Percentiles rank a stretch among this genome's conserved stretches.
Conservation (phyloP, 2,329 filamentous ascomycete species). For the Pseudocercospora macadamiae region DNA sequence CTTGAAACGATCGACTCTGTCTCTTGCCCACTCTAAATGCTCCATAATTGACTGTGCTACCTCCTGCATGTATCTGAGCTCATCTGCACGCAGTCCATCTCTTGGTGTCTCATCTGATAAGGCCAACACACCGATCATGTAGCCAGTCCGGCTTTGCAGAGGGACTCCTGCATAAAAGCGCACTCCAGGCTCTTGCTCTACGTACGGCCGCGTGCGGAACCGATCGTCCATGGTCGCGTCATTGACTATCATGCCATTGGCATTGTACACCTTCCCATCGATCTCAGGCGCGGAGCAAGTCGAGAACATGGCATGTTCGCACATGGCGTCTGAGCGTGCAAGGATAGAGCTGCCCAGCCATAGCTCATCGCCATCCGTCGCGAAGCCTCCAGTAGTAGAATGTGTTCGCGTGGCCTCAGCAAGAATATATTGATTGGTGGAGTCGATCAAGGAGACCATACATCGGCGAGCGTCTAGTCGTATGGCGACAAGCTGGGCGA, state of each 20-base stretch:
- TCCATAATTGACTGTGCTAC: conserved; percentile 61
- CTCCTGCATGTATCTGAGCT: conserved; percentile 60
- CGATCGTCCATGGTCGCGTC: conserved; percentile 39
- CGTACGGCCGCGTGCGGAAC: conserved; percentile 37
- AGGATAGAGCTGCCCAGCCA: conserved; percentile 40
- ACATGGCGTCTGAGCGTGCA: conserved; percentile 40
- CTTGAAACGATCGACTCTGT: conserved; percentile 55
- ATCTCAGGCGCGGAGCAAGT: conserved; percentile 19
- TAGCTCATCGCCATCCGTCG: conserved; percentile 38
- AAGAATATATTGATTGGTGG: conserved; percentile 53
- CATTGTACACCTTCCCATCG: conserved; percentile 22
- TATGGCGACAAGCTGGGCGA: conserved; percentile 48
- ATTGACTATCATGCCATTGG: conserved; percentile 26
- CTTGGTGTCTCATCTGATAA: conserved; percentile 62
- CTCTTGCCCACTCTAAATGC: conserved; percentile 61
- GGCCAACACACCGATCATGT: conserved; percentile 63
- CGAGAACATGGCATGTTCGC: conserved; percentile 35
- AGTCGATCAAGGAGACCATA: conserved; percentile 52
- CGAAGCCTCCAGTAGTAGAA: conserved; percentile 39
- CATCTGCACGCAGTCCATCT: conserved; percentile 51
- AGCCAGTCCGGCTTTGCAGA: conserved; percentile 60
- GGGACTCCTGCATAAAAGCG: conserved; percentile 63
- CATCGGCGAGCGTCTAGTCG: conserved; percentile 41
- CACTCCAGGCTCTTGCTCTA: conserved; percentile 29
- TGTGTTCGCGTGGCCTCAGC: conserved; percentile 53